phyloP scores from a whole-genome alignment of 2,329 filamentous ascomycete genomes.

The Arthrobotrys entomopaga region DNA sequence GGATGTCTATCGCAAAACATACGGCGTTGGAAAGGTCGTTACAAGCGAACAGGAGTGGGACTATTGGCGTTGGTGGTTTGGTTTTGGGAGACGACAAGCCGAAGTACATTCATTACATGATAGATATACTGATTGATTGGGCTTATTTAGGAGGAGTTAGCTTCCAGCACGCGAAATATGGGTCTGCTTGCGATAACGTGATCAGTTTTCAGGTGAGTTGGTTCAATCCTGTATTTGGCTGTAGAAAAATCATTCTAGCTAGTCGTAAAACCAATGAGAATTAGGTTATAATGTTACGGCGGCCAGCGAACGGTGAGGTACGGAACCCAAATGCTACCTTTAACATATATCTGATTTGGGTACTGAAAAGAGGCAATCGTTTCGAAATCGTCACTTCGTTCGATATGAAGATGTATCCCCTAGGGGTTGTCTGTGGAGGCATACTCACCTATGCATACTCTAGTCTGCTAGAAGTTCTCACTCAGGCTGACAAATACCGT shows the following conservation, averaged over 20 bases:
- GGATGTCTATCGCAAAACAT: slow-evolving; percentile 63
- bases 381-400: slow-evolving; percentile 62
- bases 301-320: slow-evolving; percentile 64
- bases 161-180: slow-evolving; percentile 64
- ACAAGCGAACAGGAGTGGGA: slow-evolving; percentile 64
- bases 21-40: slow-evolving; percentile 62
- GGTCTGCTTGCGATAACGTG: slow-evolving; percentile 66
- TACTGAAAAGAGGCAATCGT: slow-evolving; percentile 61
- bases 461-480: slow-evolving; percentile 16
- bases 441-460: slow-evolving; percentile 25
- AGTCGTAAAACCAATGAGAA: background rate
- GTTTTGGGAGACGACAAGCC: slow-evolving; percentile 62
- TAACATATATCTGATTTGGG: slow-evolving; percentile 64
- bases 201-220: slow-evolving; percentile 63
- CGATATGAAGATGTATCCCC: slow-evolving; percentile 55
- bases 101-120: background rate
- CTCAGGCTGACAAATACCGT: slow-evolving; percentile 20
- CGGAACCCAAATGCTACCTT: slow-evolving; percentile 63
- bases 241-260: too few relatives aligned
- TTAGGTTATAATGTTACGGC: slow-evolving; percentile 65
- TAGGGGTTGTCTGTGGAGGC: slow-evolving; percentile 12
- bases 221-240: background rate
- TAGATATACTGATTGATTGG: background rate
- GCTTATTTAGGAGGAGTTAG: slow-evolving; percentile 64
- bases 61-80: slow-evolving; percentile 65